phyloP scores from a whole-genome alignment of 2,329 filamentous ascomycete genomes.

The Aspergillus uvarum region DNA sequence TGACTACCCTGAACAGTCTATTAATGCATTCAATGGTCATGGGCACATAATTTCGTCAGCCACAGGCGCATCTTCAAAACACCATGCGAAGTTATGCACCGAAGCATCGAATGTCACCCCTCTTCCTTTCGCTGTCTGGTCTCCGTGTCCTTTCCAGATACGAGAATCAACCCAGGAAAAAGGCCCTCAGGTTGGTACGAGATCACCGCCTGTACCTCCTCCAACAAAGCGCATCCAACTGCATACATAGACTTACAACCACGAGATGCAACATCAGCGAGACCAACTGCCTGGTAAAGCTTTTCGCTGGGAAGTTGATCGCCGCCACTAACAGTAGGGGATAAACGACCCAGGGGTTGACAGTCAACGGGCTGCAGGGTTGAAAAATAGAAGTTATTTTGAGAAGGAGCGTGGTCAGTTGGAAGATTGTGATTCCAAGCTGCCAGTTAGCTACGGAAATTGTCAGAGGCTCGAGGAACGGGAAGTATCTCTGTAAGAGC shows the following conservation, averaged over 20 bases:
- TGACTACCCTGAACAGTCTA: not conserved
- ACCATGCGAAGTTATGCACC: not conserved
- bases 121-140: not conserved
- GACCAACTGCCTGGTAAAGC: constrained; percentile 39
- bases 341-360: constrained; percentile 64
- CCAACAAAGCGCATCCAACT: constrained; percentile 24
- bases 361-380: constrained; percentile 70
- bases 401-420: constrained; percentile 62
- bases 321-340: constrained; percentile 68
- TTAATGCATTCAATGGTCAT: not conserved
- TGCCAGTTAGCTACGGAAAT: constrained; percentile 28
- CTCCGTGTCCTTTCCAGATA: not conserved
- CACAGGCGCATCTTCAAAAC: not conserved
- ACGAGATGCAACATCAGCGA: constrained; percentile 51
- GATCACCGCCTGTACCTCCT: not conserved
- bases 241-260: constrained; percentile 44
- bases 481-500: constrained; percentile 21
- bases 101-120: not conserved
- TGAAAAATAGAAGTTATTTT: constrained; percentile 67
- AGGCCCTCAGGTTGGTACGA: not conserved
- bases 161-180: not conserved
- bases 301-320: constrained; percentile 55
- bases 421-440: constrained; percentile 45
- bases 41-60: not conserved
- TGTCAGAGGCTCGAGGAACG: not conserved